Base-by-base conservation (phyloP, 345 rosid genomes). In the Eucalyptus pauciflora region DNA sequence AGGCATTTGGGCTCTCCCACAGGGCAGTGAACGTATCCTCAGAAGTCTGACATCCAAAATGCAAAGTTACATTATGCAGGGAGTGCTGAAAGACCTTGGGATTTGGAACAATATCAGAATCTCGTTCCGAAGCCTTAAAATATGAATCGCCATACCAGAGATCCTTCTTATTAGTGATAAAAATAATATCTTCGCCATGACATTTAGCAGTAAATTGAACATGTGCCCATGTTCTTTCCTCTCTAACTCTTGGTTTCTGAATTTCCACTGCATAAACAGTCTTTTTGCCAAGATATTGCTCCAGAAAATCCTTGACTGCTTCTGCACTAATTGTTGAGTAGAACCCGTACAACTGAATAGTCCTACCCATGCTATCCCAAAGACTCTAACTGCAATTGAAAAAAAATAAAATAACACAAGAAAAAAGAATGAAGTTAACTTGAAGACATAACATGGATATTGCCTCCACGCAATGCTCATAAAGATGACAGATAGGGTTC, bases 31-130 rank as follows among this genome's bases (percentile, higher is more conserved):
- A 90, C 54, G 54, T 92, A 20, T 60, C 45, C 45, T 64, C 85
- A 0, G 93, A 89, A 12, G 86, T 71, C 41, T 48, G 93, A 80
- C 88, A 91, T n/a, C 94, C 95, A 18, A 91, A 89, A 46, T 91
- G 48, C 88, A 92, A 33, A 27, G 87, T 88, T 24, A 88, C 50
- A 50, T 88, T 37, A 7, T 90, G 89, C 29, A 92, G 58, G 45
- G 60, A 46, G 2, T 87, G 88, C 48, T 79, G 41, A 51, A 37
- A 8, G 83, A 33, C 69, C 50, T 46, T 87, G 27, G 90, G 50
- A 56, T 24, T 31, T 81, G 88, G 88, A 83, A 69, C 91, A 27
- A 90, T 86, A 58, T 92, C 88, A 7, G 3, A 87, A 15, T 60
- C 37, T 25, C 58, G 2, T 4, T 43, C 6, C 46, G 51, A 13